phyloP scores from a whole-genome alignment of 2,329 filamentous ascomycete genomes.

The Calonectria henricotiae region DNA sequence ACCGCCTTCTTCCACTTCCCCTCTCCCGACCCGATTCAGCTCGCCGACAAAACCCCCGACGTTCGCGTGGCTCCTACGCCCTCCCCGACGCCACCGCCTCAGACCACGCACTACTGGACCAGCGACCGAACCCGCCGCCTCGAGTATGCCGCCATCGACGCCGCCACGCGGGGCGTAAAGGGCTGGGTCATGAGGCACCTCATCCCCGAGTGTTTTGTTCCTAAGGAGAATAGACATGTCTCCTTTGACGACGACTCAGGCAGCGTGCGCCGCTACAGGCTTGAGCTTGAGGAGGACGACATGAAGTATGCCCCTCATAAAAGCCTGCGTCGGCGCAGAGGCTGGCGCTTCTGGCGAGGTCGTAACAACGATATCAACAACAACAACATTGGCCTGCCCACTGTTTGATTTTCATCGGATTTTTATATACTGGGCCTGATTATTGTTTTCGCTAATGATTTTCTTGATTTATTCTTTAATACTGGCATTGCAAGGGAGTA shows the following conservation, averaged over 20 bases:
- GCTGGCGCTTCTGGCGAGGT: slow-evolving; percentile 54
- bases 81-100: slow-evolving; percentile 66
- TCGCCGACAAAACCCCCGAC: slow-evolving; percentile 47
- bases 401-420: slow-evolving; percentile 23
- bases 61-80: slow-evolving; percentile 44
- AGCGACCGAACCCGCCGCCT: slow-evolving; percentile 75
- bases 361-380: slow-evolving; percentile 46
- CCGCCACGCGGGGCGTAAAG: slow-evolving; percentile 72
- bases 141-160: slow-evolving; percentile 79
- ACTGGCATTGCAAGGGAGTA: slow-evolving; percentile 49
- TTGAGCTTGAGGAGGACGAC: slow-evolving; percentile 69
- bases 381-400: slow-evolving; percentile 31
- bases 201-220: slow-evolving; percentile 75
- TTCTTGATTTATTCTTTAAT: slow-evolving; percentile 35
- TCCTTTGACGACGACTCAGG: slow-evolving; percentile 76
- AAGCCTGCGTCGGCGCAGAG: slow-evolving; percentile 46
- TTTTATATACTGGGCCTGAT: slow-evolving; percentile 1
- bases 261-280: slow-evolving; percentile 75
- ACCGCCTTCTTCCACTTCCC: slow-evolving; percentile 69
- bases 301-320: slow-evolving; percentile 46
- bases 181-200: slow-evolving; percentile 74
- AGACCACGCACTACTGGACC: slow-evolving; percentile 79
- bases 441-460: slow-evolving; percentile 32
- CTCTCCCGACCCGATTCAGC: slow-evolving; percentile 60
- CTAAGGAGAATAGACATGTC: slow-evolving; percentile 66